A percentile compares a stretch with the other conserved stretches of the same genome.
Evolutionary conservation across 1,284 basidiomycete genomes (phyloP).

Genomic region (Marasmius sp.): DNA sequence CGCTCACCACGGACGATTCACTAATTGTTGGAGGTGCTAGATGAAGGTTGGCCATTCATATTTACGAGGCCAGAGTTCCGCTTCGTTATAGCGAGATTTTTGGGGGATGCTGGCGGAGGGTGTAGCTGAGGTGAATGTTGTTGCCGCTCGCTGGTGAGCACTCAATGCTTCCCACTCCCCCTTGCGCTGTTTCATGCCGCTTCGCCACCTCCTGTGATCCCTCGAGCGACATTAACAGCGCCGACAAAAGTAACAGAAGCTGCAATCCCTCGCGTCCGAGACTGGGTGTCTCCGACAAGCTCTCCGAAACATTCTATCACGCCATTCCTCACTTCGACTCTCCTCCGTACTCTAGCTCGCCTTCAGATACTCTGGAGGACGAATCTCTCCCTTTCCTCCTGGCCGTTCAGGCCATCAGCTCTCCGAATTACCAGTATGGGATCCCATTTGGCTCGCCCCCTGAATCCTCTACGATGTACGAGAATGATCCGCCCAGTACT

Average conservation of each 20-base stretch:
- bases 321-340: constrained; percentile 21
- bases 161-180: constrained; percentile 2
- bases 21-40: too few species aligned
- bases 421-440: constrained; percentile 29
- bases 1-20: too few species aligned
- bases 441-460: constrained; percentile 28
- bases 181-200: not conserved
- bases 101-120: too few species aligned
- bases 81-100: too few species aligned
- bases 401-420: constrained; percentile 22
- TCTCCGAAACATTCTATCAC: constrained; percentile 7
- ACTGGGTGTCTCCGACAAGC: constrained; percentile 1
- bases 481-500: constrained; percentile 17
- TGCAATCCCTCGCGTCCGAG: not conserved
- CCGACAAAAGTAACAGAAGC: not conserved
- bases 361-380: constrained; percentile 32
- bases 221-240: not conserved
- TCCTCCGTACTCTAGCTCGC: constrained; percentile 29
- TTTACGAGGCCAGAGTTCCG: too few species aligned
- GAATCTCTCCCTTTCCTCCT: constrained; percentile 27
- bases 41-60: too few species aligned
- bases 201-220: not conserved
- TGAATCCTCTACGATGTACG: constrained; percentile 26
- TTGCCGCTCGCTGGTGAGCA: too few species aligned
- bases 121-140: too few species aligned